Evolutionary conservation across 352 stramenopile species (phyloP).

Genomic region (Globisporangium paroecandrum): DNA sequence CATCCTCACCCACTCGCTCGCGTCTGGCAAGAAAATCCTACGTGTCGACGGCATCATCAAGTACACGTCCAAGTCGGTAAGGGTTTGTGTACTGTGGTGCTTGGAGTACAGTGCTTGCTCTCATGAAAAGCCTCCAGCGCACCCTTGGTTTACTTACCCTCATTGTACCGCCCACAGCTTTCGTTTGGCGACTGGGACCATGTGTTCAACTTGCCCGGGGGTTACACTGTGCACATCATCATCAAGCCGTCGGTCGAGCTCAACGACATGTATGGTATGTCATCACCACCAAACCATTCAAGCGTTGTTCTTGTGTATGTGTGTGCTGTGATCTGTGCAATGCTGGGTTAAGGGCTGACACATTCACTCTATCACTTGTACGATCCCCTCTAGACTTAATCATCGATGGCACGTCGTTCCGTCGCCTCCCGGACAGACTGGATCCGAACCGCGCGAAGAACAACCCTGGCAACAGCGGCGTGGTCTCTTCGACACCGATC

Average conservation of each 20-base stretch:
- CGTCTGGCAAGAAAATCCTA: conserved; percentile 78
- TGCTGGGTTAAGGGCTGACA: neutral
- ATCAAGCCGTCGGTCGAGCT: conserved; percentile 84
- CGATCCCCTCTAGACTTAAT: conserved; percentile 51
- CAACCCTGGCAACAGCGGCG: conserved; percentile 19
- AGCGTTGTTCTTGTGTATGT: neutral
- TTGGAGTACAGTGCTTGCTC: no score
- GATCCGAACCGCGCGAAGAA: conserved; percentile 34
- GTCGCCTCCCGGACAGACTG: conserved; percentile 64
- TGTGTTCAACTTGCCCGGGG: conserved; percentile 77
- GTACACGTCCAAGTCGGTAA: conserved; percentile 71
- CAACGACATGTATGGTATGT: conserved; percentile 85
- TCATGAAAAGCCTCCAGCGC: no score
- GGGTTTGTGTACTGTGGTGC: no score
- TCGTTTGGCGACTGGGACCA: conserved; percentile 85
- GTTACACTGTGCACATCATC: conserved; percentile 79
- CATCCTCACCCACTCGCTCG: conserved; percentile 76
- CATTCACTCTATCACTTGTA: neutral
- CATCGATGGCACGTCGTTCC: conserved; percentile 78
- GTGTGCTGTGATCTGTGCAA: neutral
- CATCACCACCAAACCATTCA: neutral
- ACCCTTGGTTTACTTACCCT: no score
- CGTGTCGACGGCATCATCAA: conserved; percentile 79
- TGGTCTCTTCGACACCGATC: conserved; percentile 25
- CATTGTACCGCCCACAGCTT: conserved; percentile 25